Evolutionary conservation across 1,284 basidiomycete genomes (phyloP).

Genomic region (Exobasidium rhododendri): DNA sequence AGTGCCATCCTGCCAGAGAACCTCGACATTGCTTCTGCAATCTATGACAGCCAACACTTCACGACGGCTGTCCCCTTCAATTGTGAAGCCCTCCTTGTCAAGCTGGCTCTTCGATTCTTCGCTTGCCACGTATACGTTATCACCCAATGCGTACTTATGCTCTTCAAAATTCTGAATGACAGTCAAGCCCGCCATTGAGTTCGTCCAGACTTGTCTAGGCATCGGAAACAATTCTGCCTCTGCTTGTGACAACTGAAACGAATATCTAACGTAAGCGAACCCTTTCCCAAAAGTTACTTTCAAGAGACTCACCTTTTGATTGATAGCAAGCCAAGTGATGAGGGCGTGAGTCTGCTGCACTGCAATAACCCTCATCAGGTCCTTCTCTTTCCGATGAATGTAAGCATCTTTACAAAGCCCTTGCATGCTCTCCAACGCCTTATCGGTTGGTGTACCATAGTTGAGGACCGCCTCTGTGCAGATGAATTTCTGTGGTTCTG

Average conservation of each 20-base stretch:
- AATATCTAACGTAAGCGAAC: too few species aligned
- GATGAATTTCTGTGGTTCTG: neutral
- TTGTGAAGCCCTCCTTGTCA: slow-evolving; percentile 22
- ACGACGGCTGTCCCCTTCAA: too few species aligned
- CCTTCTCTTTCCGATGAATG: slow-evolving; percentile 24
- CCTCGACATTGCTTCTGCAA: slow-evolving; percentile 67
- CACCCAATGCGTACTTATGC: slow-evolving; percentile 46
- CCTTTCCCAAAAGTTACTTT: too few species aligned
- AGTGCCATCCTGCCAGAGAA: slow-evolving; percentile 84
- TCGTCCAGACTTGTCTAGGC: slow-evolving; percentile 27
- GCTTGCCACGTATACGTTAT: slow-evolving; percentile 51
- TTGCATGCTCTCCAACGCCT: neutral
- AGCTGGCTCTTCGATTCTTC: slow-evolving; percentile 23
- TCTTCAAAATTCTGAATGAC: neutral
- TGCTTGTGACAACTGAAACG: too few species aligned
- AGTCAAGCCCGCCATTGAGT: slow-evolving; percentile 25
- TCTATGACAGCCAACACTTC: slow-evolving; percentile 61
- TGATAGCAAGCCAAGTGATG: slow-evolving; percentile 82
- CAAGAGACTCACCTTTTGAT: slow-evolving; percentile 66
- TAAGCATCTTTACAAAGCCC: neutral
- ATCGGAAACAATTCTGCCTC: too few species aligned
- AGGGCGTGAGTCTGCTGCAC: slow-evolving; percentile 76
- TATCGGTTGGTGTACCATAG: neutral
- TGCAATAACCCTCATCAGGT: slow-evolving; percentile 59
- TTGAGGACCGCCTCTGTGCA: neutral